These are phyloP conservation scores for Debaryomyces subglobosus DNA, from an alignment of 1,139 yeast species.

Conservation along the genomic window DNA sequence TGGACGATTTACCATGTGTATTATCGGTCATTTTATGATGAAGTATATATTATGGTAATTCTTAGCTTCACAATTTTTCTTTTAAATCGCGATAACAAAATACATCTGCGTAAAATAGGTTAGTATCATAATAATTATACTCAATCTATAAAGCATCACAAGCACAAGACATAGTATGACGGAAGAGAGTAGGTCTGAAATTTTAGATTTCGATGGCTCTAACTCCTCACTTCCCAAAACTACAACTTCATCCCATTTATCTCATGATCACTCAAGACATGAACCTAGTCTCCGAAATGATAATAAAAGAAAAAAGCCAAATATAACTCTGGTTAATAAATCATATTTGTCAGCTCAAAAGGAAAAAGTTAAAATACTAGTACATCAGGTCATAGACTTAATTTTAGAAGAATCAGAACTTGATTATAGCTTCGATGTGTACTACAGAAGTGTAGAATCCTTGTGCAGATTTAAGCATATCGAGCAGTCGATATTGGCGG, in stretches of 20 bases:
- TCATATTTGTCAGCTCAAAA: slow-evolving; percentile 6
- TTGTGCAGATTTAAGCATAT: slow-evolving; percentile 37
- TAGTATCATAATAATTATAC: neutral
- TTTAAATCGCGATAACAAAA: slow-evolving; percentile 1
- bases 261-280: slow-evolving; percentile 10
- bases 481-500: slow-evolving; percentile 35
- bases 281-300: slow-evolving; percentile 6
- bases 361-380: slow-evolving; percentile 10
- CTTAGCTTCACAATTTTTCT: neutral
- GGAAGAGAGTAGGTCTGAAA: slow-evolving; percentile 10
- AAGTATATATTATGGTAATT: neutral
- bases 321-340: neutral
- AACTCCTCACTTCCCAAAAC: slow-evolving; percentile 1
- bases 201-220: slow-evolving; percentile 18
- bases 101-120: neutral
- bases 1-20: neutral
- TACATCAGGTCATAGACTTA: slow-evolving; percentile 21
- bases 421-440: slow-evolving; percentile 28
- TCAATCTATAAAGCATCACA: neutral
- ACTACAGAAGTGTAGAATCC: slow-evolving; percentile 34
- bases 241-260: slow-evolving; percentile 15
- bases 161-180: slow-evolving; percentile 7
- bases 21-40: neutral
- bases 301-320: slow-evolving; percentile 8
- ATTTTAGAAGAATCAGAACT: slow-evolving; percentile 24